Conservation (phyloP, 1,284 basidiomycete genomes). For the Neotropicomus parvogracilis region DNA sequence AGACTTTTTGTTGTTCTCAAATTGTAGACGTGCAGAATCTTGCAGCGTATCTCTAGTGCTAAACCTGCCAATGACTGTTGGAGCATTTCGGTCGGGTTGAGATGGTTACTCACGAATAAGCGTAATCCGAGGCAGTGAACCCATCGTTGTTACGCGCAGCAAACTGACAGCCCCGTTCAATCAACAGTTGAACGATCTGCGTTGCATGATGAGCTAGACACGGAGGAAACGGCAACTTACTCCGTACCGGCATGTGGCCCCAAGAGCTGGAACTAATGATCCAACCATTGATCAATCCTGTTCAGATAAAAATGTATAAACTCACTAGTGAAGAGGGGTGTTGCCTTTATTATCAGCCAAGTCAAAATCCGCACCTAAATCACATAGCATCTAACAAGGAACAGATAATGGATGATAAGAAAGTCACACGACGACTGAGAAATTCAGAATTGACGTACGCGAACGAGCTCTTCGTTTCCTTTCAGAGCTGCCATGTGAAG, state of each 20-base stretch:
- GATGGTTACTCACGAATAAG: slow-evolving; percentile 69
- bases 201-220: slow-evolving; percentile 15
- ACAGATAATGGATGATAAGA: slow-evolving; percentile 20
- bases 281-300: slow-evolving; percentile 11
- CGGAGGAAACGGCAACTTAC: slow-evolving; percentile 8
- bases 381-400: slow-evolving; percentile 71
- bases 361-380: slow-evolving; percentile 84
- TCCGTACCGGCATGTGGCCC: slow-evolving; percentile 70
- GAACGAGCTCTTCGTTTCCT: slow-evolving; percentile 85
- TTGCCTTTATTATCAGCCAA: slow-evolving; percentile 89
- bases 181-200: slow-evolving; percentile 80
- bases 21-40: slow-evolving; percentile 70
- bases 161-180: slow-evolving; percentile 84
- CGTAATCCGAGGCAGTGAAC: slow-evolving; percentile 89
- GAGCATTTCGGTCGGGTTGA: slow-evolving; percentile 4
- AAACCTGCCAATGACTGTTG: slow-evolving; percentile 39
- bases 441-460: slow-evolving; percentile 47
- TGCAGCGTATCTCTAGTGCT: slow-evolving; percentile 72
- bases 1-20: slow-evolving; percentile 72
- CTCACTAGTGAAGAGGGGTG: slow-evolving; percentile 89
- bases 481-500: slow-evolving; percentile 85
- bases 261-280: slow-evolving; percentile 72
- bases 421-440: slow-evolving; percentile 13
- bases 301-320: slow-evolving; percentile 14
- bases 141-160: slow-evolving; percentile 83